Evolutionary conservation across 2,329 filamentous ascomycete genomes (phyloP).

Genomic region (Trichoderma pleuroti): DNA sequence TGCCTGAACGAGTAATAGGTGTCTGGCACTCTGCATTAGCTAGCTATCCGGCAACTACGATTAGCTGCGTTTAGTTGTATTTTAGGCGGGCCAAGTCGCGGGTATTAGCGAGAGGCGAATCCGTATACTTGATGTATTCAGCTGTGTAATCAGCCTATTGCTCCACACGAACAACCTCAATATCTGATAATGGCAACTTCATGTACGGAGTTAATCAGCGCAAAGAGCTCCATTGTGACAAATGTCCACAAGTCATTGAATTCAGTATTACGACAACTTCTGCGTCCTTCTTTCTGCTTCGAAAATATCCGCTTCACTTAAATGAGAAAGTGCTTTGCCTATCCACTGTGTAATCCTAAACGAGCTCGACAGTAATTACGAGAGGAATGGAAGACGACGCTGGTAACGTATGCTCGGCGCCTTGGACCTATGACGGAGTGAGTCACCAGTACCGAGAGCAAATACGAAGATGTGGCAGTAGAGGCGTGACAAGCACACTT

Average conservation of each 20-base stretch:
- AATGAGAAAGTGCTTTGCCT: not conserved
- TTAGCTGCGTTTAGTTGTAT: not conserved
- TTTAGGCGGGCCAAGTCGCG: not conserved
- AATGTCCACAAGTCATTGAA: not conserved
- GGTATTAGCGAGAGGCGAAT: not conserved
- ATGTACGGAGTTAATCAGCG: not conserved
- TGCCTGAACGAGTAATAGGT: too few relatives aligned
- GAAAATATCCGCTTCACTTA: not conserved
- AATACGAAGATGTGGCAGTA: not conserved
- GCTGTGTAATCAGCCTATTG: not conserved
- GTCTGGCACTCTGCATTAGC: not conserved
- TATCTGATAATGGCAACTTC: not conserved
- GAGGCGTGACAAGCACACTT: too few relatives aligned
- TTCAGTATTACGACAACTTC: not conserved
- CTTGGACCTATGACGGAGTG: not conserved
- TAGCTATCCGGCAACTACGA: not conserved
- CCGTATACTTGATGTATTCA: not conserved
- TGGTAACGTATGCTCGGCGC: not conserved
- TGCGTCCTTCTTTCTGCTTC: not conserved
- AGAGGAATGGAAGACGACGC: not conserved
- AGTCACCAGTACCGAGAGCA: not conserved
- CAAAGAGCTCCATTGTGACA: not conserved
- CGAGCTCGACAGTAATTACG: not conserved
- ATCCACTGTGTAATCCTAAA: not conserved
- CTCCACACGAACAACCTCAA: not conserved